phyloP scores from a whole-genome alignment of 2,329 filamentous ascomycete species.

The Trichoderma sp. region DNA sequence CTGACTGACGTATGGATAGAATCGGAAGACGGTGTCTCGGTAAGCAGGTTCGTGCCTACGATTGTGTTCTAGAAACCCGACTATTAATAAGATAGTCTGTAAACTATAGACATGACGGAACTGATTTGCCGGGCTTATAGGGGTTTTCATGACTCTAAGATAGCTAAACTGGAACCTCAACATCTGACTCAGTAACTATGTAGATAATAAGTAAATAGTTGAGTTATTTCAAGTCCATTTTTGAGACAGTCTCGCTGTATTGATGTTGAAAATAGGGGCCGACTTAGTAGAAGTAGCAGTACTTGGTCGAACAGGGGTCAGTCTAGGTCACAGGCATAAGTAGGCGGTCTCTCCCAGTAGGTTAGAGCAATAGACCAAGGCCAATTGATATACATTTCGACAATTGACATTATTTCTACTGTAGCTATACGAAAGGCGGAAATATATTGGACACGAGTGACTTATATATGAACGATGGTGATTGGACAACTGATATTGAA shows the following conservation, averaged over 20 bases:
- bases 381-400: no score
- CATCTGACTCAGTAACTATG: background rate
- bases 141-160: background rate
- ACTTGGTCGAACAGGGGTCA: no score
- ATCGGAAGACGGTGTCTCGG: background rate
- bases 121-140: background rate
- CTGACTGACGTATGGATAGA: background rate
- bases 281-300: no score
- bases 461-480: accelerated
- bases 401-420: background rate
- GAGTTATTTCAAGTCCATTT: background rate
- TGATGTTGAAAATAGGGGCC: no score
- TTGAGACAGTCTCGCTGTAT: background rate
- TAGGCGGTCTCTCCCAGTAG: no score
- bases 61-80: background rate
- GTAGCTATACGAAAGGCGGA: accelerated
- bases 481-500: background rate
- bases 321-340: no score
- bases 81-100: background rate
- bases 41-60: background rate
- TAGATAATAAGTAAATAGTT: background rate
- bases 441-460: background rate
- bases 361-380: no score
- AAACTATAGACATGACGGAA: background rate
- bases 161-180: background rate